Evolutionary conservation across 2,329 filamentous ascomycete genomes (phyloP).

Genomic region (Trichoderma sp.): DNA sequence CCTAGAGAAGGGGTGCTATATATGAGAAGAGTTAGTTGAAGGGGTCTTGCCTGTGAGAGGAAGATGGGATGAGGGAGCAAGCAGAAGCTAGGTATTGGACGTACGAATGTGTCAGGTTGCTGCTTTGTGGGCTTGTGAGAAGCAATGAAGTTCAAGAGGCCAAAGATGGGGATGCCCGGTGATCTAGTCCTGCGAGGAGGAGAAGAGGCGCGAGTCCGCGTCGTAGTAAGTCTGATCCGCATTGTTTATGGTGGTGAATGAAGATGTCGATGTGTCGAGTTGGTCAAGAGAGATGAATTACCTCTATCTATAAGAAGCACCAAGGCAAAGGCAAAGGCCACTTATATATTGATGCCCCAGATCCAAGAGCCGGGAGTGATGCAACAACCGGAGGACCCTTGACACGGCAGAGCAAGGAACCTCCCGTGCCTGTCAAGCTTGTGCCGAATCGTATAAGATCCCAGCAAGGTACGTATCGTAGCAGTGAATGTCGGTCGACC

Average conservation of each 20-base stretch:
- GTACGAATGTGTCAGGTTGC: background rate
- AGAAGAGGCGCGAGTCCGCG: background rate
- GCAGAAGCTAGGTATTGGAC: background rate
- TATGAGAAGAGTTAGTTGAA: background rate
- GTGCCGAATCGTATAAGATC: background rate
- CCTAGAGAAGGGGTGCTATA: conserved; percentile 40
- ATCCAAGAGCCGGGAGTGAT: background rate
- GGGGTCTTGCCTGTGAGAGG: background rate
- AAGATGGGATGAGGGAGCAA: background rate
- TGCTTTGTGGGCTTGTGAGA: background rate
- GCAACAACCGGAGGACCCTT: background rate
- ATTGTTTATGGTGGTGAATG: background rate
- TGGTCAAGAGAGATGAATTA: background rate
- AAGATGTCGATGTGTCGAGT: background rate
- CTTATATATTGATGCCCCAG: background rate
- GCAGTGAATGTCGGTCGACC: background rate
- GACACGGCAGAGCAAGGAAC: background rate
- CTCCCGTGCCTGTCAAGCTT: background rate
- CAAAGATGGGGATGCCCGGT: background rate
- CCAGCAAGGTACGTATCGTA: background rate
- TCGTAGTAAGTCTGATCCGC: background rate
- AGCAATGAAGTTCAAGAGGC: background rate
- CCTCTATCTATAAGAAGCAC: background rate
- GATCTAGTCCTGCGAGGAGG: background rate
- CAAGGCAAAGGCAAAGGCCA: background rate